phyloP scores from a whole-genome alignment of 257 asterid genomes.

The Nicotiana benthamiana region DNA sequence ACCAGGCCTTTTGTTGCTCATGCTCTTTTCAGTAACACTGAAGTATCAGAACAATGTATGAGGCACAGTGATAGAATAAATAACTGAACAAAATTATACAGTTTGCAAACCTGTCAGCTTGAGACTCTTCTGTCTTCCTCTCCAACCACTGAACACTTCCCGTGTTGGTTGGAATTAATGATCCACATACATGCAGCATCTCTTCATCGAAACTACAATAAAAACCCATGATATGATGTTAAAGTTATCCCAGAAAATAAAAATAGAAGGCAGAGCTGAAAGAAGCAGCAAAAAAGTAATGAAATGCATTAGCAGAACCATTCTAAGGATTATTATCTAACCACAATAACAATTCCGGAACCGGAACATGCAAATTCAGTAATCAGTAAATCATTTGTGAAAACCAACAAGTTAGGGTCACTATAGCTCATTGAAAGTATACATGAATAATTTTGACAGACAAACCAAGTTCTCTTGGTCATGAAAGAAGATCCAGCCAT shows the following conservation, averaged over 20 bases:
- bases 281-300: neutral
- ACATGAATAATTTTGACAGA: too few species aligned
- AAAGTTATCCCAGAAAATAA: neutral
- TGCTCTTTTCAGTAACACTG: neutral
- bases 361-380: neutral
- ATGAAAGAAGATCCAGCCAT: too few species aligned
- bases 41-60: neutral
- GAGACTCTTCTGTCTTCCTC: conserved; percentile 44
- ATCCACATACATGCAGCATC: conserved; percentile 64
- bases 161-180: conserved; percentile 44
- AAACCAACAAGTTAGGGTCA: neutral
- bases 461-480: too few species aligned
- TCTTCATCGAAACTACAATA: conserved; percentile 66
- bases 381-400: neutral
- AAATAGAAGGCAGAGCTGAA: neutral
- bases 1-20: conserved; percentile 1
- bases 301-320: neutral
- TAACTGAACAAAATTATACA: neutral
- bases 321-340: neutral
- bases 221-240: neutral
- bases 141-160: conserved; percentile 71
- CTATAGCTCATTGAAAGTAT: neutral
- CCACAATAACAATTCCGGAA: neutral
- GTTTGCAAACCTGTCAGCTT: conserved; percentile 45
- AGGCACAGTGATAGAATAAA: neutral